phyloP scores from a whole-genome alignment of 257 asterid genomes.

The Scutellaria minor region DNA sequence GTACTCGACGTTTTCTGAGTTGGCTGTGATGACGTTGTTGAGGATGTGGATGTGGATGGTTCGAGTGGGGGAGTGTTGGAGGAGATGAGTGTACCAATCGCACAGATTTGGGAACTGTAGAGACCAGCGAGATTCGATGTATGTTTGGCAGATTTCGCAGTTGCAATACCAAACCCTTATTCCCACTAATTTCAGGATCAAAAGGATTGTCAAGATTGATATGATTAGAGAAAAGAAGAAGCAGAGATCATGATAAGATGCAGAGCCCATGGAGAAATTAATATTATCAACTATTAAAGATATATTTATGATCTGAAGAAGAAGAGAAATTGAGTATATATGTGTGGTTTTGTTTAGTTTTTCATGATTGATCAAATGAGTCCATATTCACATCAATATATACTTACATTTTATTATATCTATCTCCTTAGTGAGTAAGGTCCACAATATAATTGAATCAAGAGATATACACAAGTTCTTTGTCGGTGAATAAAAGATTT shows the following conservation, averaged over 20 bases:
- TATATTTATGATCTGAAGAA: background rate
- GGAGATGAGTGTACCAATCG: conserved; percentile 69
- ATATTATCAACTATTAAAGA: too few relatives aligned
- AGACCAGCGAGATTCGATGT: conserved; percentile 52
- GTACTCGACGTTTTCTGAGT: conserved; percentile 57
- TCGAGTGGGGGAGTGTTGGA: conserved; percentile 47
- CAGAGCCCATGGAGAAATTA: conserved; percentile 38
- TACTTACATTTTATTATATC: background rate
- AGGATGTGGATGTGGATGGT: conserved; percentile 46
- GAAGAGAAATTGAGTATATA: background rate
- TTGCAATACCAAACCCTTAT: conserved; percentile 48
- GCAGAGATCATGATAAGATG: conserved; percentile 18
- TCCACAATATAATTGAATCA: conserved; percentile 26
- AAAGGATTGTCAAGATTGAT: conserved; percentile 10
- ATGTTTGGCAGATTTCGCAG: conserved; percentile 61
- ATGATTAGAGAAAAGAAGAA: conserved; percentile 15
- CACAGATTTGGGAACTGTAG: conserved; percentile 50
- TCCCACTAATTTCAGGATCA: conserved; percentile 30
- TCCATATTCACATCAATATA: conserved; percentile 7
- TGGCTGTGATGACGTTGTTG: conserved; percentile 40
- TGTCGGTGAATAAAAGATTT: background rate
- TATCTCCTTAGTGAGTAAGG: background rate
- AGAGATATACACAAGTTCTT: background rate
- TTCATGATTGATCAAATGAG: background rate
- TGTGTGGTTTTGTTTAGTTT: background rate